Evolutionary conservation across 208 protist genomes (phyloP).

Genomic region (Vickermania ingenoplastis): DNA sequence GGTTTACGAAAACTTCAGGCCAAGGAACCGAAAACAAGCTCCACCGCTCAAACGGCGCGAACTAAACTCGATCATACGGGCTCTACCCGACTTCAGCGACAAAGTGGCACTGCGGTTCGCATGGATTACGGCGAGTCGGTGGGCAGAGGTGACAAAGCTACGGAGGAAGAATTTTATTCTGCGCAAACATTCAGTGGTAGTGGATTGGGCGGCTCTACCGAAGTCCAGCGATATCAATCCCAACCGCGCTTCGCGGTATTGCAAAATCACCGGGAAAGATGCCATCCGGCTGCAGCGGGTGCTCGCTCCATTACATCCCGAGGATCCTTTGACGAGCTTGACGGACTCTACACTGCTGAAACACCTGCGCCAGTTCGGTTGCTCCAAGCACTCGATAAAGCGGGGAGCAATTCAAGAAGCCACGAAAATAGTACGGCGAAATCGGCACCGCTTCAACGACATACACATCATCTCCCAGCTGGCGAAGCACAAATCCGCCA

Average conservation of each 20-base stretch:
- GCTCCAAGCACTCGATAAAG: background rate
- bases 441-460: background rate
- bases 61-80: conserved; percentile 2
- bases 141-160: background rate
- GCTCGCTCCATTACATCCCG: background rate
- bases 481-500: background rate
- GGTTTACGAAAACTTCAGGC: conserved; percentile 5
- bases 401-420: background rate
- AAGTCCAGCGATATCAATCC: background rate
- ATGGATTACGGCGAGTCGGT: conserved; percentile 4
- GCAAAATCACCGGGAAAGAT: background rate
- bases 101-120: background rate
- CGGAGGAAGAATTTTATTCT: background rate
- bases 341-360: background rate
- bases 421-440: background rate
- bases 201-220: background rate
- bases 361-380: background rate
- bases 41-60: background rate
- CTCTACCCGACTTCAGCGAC: background rate
- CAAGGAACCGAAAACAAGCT: conserved; percentile 1
- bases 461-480: background rate
- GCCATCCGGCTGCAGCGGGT: background rate
- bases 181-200: background rate
- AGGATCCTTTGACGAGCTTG: background rate
- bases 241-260: background rate